phyloP scores from a whole-genome alignment of 2,329 filamentous ascomycete species.

The Venturia carpophila region DNA sequence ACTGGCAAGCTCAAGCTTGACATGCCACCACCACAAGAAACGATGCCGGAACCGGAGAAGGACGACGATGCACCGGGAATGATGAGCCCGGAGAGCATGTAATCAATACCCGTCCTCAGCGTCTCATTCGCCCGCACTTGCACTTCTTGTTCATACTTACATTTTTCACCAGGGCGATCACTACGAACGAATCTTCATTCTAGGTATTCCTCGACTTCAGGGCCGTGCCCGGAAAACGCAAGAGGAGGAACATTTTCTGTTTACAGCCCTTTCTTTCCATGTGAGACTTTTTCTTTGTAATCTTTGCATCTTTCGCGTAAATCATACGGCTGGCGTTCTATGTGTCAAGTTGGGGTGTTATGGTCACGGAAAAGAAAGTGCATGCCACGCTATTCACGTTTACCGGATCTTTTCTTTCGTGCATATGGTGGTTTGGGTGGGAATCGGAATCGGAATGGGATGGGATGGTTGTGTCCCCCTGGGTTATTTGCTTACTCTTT shows the following conservation, averaged over 20 bases:
- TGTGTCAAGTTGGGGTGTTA: neutral
- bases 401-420: neutral
- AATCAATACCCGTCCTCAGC: constrained; percentile 4
- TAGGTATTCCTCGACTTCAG: neutral
- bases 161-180: neutral
- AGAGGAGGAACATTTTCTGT: neutral
- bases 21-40: constrained; percentile 49
- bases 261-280: neutral
- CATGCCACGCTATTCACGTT: neutral
- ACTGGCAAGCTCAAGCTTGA: constrained; percentile 43
- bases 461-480: neutral
- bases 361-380: neutral
- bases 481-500: neutral
- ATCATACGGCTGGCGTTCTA: neutral
- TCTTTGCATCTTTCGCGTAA: neutral
- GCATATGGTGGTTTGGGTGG: neutral
- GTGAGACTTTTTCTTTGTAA: neutral
- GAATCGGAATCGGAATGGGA: neutral
- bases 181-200: constrained; percentile 1
- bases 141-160: constrained; percentile 8
- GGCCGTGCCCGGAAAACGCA: neutral
- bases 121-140: neutral
- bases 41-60: constrained; percentile 52
- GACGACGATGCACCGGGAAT: constrained; percentile 63
- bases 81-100: constrained; percentile 57